Evolutionary conservation across 805 yeast species (phyloP), one percentile per base, ranked within the genome.

Genomic region (Candida krabiensis): DNA sequence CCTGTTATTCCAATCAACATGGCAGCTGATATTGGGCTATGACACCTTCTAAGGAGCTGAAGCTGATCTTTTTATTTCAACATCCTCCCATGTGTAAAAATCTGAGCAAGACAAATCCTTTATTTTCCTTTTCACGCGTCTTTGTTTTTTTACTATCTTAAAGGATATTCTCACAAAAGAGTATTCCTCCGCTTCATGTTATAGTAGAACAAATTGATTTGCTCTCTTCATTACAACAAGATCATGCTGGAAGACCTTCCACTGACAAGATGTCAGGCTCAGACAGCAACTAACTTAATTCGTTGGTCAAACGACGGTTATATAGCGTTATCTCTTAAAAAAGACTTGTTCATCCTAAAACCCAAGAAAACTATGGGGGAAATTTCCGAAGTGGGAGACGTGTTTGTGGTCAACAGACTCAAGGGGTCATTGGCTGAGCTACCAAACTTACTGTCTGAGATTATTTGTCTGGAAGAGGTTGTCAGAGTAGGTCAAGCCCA

Each of bases 1-100:
- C 95, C 95, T 0, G 90, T 77, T 4, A 86, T 69, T 2, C 91
- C 93, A 17, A 86, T 73, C 28, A 86, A 67, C 95, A 86, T 86
- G n/a, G 9, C n/a, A n/a, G n/a, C n/a, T n/a, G n/a, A n/a, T n/a
- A n/a, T n/a, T n/a, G n/a, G n/a, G n/a, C n/a, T n/a, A n/a, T n/a
- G n/a, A n/a, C 24, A 5, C 5, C 19, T 23, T 12, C 23, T 33
- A 24, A 23, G 18, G 37, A 25, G 30, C 24, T 19, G 21, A 25
- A 16, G 15, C 4, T 23, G 29, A 29, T n/a, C n/a, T n/a, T n/a
- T n/a, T n/a, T n/a, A n/a, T n/a, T n/a, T n/a, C n/a, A n/a, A n/a
- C n/a, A n/a, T n/a, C n/a, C n/a, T n/a, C n/a, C n/a, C n/a, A n/a
- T n/a, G n/a, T n/a, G n/a, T n/a, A n/a, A n/a, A n/a, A n/a, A n/a